Base-by-base conservation (phyloP, 495 filamentous ascomycete genomes). In the Amorphotheca resinae region DNA sequence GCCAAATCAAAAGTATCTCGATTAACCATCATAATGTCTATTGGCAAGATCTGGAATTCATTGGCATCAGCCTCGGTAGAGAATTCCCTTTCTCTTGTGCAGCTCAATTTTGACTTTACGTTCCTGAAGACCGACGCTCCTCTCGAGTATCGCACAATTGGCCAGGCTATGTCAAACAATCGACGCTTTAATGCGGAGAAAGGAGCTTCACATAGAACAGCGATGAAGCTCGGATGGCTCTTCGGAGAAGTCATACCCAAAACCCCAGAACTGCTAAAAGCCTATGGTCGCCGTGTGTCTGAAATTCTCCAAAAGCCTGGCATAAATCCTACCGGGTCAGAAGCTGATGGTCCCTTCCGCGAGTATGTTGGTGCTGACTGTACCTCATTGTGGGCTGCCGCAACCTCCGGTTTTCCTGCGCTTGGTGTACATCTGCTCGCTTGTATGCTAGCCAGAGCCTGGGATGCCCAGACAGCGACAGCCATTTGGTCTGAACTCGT, bases 311-410 rank as follows among this genome's bases (percentile, higher is more conserved):
- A 46, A n/a, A 34, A 12, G 8, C 43, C 49, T 17, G 33, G 39
- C 28, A 20, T 53, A 11, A 46, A 59, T 26, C 48, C 43, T 7
- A 9, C 5, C 8, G 32, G 15, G 6, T 9, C 8, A 4, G 6
- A 30, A 6, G 25, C 25, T 6, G 32, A 34, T 9, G 42, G 49
- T 20, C 14, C 47, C 4, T 54, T 57, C 42, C 14, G 28, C 3
- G 39, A 30, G 39, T 44, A 51, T 28, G 33, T 39, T 18, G 59
- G 55, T 15, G 42, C 38, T 12, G 64, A 66, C 41, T 55, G 45
- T 15, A 64, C 60, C 3, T 51, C 46, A 1, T 41, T 67, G 17
- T 67, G 63, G 64, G 64, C 64, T 18, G 62, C 61, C 9, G 63
- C 60, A 9, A 67, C 65, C 6, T 67, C 65, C 5, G 55, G 59